Base-by-base conservation (phyloP, 345 rosid genomes). In the Populus alba region DNA sequence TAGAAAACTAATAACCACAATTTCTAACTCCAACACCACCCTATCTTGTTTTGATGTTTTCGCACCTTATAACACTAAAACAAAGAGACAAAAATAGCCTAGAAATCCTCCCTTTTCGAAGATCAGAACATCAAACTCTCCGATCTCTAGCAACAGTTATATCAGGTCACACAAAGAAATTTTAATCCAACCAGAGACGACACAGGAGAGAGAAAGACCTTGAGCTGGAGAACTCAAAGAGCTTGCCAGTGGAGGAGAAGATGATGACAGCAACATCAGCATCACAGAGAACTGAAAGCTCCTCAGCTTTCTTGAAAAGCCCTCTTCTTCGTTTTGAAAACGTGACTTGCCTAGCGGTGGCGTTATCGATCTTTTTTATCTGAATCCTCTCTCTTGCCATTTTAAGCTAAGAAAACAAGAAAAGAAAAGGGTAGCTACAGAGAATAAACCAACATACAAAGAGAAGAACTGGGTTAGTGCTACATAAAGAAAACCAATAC, bases 341-440 rank as follows among this genome's bases (percentile, higher is more conserved):
- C 2, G 82, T 79, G 22, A 79, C 82, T 20, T 79, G 82, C 67
- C 82, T 73, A 1, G 82, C 82, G 3, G 77, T 73, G 6, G 70
- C 72, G 78, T 79, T 79, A 31, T 79, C 78, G 47, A 79, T 79
- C 78, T 74, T 79, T 77, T 43, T 79, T 77, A 79, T 79, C 82
- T 79, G 82, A 79, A 79, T 79, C 78, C 69, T 79, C 49, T 79
- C 82, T 79, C 82, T 73, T 2, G 82, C 77, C 82, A 79, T 75
- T 4, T 20, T 22, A 18, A 11, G 33, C 27, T 18, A 23, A 8
- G 53, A 61, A 45, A 62, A 31, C 8, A 18, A 37, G 3, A 10
- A 68, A 33, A 39, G 2, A 25, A 61, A 39, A 31, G 62, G 16
- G 57, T 11, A 49, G 37, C 23, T 22, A 16, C 77, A 72, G 23